These are phyloP conservation scores for Crataegus laevigata DNA, from an alignment of 306 rosid species.

Conservation along the genomic window DNA sequence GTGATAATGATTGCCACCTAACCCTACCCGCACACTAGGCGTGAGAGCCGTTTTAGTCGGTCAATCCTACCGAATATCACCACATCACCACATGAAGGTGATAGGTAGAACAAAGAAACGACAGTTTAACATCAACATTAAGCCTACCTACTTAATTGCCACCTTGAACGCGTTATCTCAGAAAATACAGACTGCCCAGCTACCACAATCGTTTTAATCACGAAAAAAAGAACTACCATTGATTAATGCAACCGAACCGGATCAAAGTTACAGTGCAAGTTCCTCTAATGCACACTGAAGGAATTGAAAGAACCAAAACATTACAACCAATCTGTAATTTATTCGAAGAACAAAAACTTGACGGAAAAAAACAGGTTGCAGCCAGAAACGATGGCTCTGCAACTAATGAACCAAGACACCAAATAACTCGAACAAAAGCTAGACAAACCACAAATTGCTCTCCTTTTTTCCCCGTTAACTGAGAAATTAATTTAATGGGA, in stretches of 20 bases:
- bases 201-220: not conserved
- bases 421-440: not conserved
- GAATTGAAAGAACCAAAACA: not conserved
- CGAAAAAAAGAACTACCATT: not conserved
- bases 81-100: not conserved
- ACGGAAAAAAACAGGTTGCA: not conserved
- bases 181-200: not conserved
- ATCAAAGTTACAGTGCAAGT: not conserved
- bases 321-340: not conserved
- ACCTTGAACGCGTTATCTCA: not conserved
- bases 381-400: not conserved
- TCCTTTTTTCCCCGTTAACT: not conserved
- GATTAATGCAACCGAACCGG: not conserved
- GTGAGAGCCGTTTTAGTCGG: not conserved
- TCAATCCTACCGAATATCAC: not conserved
- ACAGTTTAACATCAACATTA: not conserved
- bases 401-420: not conserved
- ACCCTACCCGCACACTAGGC: not conserved
- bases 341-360: not conserved
- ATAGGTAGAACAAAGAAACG: not conserved
- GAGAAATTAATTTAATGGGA: conserved; percentile 39
- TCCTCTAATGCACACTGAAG: not conserved
- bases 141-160: not conserved
- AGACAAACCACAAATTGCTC: not conserved
- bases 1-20: too few species aligned